These are phyloP conservation scores for Globisporangium carolinianum DNA, from an alignment of 352 stramenopile genomes.

Conservation along the genomic window DNA sequence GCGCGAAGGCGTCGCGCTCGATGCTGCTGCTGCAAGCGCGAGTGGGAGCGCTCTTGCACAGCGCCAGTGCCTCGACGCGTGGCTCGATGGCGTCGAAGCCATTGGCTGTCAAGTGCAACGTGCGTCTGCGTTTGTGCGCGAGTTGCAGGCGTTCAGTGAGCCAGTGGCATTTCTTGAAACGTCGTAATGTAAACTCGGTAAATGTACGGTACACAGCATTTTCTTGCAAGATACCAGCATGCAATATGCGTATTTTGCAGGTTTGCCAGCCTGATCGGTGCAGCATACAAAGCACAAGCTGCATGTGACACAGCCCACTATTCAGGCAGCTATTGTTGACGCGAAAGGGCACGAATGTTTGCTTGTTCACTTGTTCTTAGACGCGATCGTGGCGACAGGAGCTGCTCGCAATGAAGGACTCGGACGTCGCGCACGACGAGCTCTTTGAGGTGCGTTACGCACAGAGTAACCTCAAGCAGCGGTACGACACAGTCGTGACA, in stretches of 20 bases:
- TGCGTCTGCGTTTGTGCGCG: constrained; percentile 21
- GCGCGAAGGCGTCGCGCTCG: constrained; percentile 51
- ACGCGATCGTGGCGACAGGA: no score
- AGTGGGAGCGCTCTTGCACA: neutral
- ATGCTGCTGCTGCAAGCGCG: neutral
- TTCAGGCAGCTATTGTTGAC: neutral
- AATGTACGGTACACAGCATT: no score
- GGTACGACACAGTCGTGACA: constrained; percentile 6
- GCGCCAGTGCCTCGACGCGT: constrained; percentile 5
- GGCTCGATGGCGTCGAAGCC: constrained; percentile 19
- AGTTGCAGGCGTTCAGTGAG: constrained; percentile 27
- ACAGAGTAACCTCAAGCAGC: constrained; percentile 10
- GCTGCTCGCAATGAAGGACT: constrained; percentile 4
- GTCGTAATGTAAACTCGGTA: neutral
- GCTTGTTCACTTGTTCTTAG: no score
- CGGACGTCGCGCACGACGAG: constrained; percentile 10
- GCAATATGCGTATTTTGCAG: no score
- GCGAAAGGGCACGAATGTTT: neutral
- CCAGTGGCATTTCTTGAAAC: neutral
- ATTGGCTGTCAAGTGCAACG: constrained; percentile 26
- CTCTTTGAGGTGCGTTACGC: constrained; percentile 14
- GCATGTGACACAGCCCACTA: no score
- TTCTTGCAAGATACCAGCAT: no score
- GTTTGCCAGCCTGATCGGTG: no score
- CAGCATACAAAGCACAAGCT: no score